These are phyloP conservation scores for Curvularia hawaiiensis DNA, from an alignment of 2,329 filamentous ascomycete genomes.

Conservation along the genomic window DNA sequence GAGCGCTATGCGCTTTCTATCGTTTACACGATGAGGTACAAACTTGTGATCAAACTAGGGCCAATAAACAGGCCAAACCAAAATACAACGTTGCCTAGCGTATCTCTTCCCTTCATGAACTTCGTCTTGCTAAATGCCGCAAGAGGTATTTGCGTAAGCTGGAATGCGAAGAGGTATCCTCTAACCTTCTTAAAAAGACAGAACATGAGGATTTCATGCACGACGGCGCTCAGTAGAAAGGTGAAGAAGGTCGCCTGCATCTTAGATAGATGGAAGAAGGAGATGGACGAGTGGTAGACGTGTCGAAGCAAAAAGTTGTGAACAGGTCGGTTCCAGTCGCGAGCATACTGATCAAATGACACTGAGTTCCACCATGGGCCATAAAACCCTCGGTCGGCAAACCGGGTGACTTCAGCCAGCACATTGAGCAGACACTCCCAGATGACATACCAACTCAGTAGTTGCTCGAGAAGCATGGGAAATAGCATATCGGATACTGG, in stretches of 20 bases:
- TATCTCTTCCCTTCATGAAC: conserved; percentile 65
- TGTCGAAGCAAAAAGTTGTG: conserved; percentile 79
- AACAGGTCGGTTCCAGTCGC: conserved; percentile 82
- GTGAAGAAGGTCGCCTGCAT: conserved; percentile 76
- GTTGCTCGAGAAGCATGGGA: conserved; percentile 78
- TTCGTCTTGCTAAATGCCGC: conserved; percentile 70
- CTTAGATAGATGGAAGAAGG: conserved; percentile 71
- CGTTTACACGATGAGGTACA: conserved; percentile 56
- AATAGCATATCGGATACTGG: conserved; percentile 72
- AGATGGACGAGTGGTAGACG: conserved; percentile 80
- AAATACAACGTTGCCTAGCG: conserved; percentile 75
- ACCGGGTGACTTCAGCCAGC: conserved; percentile 75
- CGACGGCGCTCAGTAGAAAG: conserved; percentile 71
- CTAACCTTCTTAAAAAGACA: conserved; percentile 79
- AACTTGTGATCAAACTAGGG: conserved; percentile 65
- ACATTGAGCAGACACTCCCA: conserved; percentile 74
- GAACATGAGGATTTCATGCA: conserved; percentile 81
- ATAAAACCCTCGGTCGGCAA: conserved; percentile 75
- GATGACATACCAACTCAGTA: conserved; percentile 80
- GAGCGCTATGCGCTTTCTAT: not conserved
- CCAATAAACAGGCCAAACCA: conserved; percentile 81
- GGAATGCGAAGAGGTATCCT: conserved; percentile 73
- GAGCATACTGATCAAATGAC: conserved; percentile 75
- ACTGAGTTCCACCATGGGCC: conserved; percentile 60
- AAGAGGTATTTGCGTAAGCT: conserved; percentile 76